These are phyloP conservation scores for Galerina marginata DNA, from an alignment of 768 basidiomycete species.

Conservation along the genomic window DNA sequence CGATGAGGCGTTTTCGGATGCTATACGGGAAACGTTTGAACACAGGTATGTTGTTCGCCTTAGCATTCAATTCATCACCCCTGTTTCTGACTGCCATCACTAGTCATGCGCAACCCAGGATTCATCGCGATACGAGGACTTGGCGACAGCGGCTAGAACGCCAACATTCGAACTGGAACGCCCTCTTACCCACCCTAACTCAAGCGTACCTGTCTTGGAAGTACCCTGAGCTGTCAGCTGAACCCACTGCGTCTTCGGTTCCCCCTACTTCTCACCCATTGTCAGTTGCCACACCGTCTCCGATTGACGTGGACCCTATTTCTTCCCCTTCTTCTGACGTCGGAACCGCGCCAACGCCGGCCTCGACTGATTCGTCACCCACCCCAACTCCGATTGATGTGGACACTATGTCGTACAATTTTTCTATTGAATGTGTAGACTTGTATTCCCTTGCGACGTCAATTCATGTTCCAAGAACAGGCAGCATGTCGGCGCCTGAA, in stretches of 20 bases:
- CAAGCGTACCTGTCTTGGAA: neutral
- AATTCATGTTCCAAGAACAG: neutral
- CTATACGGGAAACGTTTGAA: neutral
- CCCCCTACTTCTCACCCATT: no score
- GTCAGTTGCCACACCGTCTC: no score
- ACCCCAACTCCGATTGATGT: neutral
- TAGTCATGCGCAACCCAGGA: neutral
- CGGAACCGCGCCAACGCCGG: no score
- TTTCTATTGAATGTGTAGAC: conserved; percentile 6
- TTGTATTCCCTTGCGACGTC: conserved; percentile 1
- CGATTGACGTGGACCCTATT: no score
- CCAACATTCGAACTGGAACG: neutral
- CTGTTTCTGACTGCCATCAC: no score
- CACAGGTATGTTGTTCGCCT: neutral
- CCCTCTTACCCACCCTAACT: neutral
- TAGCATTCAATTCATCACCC: no score
- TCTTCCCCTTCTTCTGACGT: no score
- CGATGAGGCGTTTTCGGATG: neutral
- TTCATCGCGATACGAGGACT: neutral
- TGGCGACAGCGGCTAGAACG: neutral
- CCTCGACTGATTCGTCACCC: neutral
- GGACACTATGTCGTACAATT: conserved; percentile 1
- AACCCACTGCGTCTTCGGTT: no score
- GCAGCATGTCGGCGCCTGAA: conserved; percentile 1
- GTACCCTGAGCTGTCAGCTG: no score